phyloP scores from a whole-genome alignment of 345 rosid species.

The Eucalyptus sp. region DNA sequence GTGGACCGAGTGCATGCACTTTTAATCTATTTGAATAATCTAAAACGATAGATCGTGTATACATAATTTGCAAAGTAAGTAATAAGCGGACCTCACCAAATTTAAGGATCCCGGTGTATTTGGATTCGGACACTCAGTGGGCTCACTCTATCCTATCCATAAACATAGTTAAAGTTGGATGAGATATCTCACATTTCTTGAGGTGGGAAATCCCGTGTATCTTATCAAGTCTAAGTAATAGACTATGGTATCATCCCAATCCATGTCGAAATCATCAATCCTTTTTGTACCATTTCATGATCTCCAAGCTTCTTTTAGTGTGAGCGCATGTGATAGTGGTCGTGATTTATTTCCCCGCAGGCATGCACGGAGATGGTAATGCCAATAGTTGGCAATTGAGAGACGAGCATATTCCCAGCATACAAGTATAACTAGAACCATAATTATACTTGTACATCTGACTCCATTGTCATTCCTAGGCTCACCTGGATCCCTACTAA shows the following conservation, averaged over 20 bases:
- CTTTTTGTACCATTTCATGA: neutral
- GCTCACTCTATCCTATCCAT: neutral
- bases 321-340: neutral
- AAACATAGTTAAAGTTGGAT: neutral
- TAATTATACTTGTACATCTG: neutral
- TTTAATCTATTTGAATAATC: neutral
- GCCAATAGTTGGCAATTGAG: slow-evolving; percentile 15
- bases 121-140: neutral
- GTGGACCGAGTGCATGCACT: neutral
- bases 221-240: neutral
- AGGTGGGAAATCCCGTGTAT: neutral
- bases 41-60: neutral
- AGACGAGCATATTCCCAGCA: slow-evolving; percentile 42
- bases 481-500: slow-evolving; percentile 28
- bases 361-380: slow-evolving; percentile 61
- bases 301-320: neutral
- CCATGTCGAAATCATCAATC: neutral
- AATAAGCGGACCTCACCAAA: too few species aligned
- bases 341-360: neutral
- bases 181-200: neutral
- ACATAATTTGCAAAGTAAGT: too few species aligned
- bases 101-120: neutral
- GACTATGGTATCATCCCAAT: neutral
- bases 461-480: slow-evolving; percentile 14
- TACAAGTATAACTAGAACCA: slow-evolving; percentile 4